Percentiles rank a stretch among this genome's conserved stretches.
phyloP scores from a whole-genome alignment of 495 filamentous ascomycete genomes.

The Jackrogersella multiformis region DNA sequence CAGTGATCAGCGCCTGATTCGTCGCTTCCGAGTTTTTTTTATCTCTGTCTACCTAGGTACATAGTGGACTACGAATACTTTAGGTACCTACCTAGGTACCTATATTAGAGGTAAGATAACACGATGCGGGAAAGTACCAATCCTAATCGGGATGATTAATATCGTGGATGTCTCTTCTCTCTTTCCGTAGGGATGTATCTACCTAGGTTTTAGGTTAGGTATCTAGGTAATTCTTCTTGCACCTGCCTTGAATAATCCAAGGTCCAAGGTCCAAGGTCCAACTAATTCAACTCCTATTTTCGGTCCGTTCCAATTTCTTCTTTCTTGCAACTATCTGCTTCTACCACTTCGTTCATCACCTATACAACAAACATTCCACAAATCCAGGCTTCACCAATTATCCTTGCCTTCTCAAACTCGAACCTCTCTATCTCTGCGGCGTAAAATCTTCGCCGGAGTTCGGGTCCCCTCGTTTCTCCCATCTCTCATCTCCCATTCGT shows the following conservation, averaged over 20 bases:
- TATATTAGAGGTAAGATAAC: no score
- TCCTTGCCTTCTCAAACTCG: constrained; percentile 3
- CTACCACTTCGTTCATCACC: constrained; percentile 15
- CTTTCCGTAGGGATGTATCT: background rate
- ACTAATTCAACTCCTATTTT: constrained; percentile 22
- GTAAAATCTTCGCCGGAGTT: constrained; percentile 21
- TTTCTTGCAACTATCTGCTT: background rate
- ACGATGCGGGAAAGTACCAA: background rate
- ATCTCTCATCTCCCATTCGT: constrained; percentile 12
- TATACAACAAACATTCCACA: background rate
- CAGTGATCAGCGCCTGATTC: constrained; percentile 26
- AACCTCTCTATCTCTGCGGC: constrained; percentile 7
- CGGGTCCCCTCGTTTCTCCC: constrained; percentile 25
- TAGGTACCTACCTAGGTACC: constrained; percentile 9
- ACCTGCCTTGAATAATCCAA: background rate
- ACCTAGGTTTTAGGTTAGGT: no score
- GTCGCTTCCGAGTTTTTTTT: constrained; percentile 15
- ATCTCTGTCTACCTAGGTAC: background rate
- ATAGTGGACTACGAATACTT: background rate
- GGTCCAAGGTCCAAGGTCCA: no score
- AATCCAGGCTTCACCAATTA: constrained; percentile 2
- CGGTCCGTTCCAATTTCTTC: constrained; percentile 22
- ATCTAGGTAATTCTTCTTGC: no score
- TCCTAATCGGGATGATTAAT: constrained; percentile 25
- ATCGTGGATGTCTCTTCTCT: constrained; percentile 9